Conservation (phyloP, 352 stramenopile species). For the Elongisporangium senticosum region DNA sequence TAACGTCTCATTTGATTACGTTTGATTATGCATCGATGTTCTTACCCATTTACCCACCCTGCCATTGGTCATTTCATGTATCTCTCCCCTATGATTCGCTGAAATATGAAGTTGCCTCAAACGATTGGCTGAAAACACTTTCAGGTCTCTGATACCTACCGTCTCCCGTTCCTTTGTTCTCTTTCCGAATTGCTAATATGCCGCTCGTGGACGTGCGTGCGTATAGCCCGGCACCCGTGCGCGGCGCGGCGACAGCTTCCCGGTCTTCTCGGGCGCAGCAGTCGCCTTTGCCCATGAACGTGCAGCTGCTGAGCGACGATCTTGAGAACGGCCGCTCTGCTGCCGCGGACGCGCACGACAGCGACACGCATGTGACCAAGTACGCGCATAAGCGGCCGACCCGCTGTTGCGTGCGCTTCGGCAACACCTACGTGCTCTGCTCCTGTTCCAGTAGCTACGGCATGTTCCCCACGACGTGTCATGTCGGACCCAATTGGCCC, state of each 20-base stretch:
- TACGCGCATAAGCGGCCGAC: slow-evolving; percentile 3
- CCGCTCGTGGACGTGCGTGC: neutral
- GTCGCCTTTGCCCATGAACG: neutral
- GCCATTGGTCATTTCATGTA: neutral
- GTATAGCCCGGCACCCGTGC: neutral
- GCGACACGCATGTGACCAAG: slow-evolving; percentile 7
- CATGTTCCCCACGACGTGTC: slow-evolving; percentile 55
- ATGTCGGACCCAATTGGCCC: slow-evolving; percentile 64
- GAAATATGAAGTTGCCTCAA: neutral
- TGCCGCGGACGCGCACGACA: neutral
- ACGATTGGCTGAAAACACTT: neutral
- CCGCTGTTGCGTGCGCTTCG: slow-evolving; percentile 45
- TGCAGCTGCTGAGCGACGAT: neutral
- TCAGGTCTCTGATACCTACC: neutral
- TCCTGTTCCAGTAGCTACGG: slow-evolving; percentile 35
- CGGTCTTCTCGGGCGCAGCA: neutral
- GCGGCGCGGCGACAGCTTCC: neutral
- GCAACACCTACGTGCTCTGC: slow-evolving; percentile 57
- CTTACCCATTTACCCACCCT: neutral
- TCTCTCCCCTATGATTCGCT: neutral
- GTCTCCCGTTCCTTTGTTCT: neutral
- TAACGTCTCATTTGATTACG: neutral
- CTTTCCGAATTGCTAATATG: neutral
- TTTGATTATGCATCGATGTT: neutral
- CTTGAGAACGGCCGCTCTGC: slow-evolving; percentile 1